Base-by-base conservation (phyloP, 1,284 basidiomycete genomes). In the Ganoderma sinense region DNA sequence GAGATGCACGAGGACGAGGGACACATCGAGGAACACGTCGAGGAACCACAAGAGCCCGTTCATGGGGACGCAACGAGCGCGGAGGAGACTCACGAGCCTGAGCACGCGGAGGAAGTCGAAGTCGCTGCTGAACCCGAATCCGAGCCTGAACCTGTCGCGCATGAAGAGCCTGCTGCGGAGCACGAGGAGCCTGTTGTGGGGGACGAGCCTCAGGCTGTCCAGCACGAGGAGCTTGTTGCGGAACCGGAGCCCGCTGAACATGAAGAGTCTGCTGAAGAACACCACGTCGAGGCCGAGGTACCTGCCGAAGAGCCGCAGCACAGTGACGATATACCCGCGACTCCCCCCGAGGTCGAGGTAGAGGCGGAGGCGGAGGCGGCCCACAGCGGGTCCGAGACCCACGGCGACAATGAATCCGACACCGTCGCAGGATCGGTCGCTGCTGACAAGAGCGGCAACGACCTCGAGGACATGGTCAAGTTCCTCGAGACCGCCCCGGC, bases 401-500 rank as follows among this genome's bases (percentile, higher is more conserved):
- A 73, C 48, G 72, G 66, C 65, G 72, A 73, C 55, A 71, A 70
- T 40, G 74, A 78, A 66, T 70, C 74, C 48, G 71, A 75, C 61
- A 70, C 69, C 23, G 70, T 60, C 43, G 67, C 72, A 13, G 70
- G 74, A 31, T 75, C 69, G 48, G 69, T 72, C 41, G 75, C 62
- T 55, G 74, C 72, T 43, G 73, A 62, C 6, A 76, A 74, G 56
- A 69, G 78, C 20, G 83, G 78, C 18, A 75, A 80, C 63, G 86
- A 91, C 39, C 82, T 91, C 39, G 91, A 88, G 77, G 87, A 88
- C 67, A 88, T 92, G 65, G 88, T 93, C 72, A 88, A 85, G 73
- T 82, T 92, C 73, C 86, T 92, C 14, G 89, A 93, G 79, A 78
- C 82, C 0, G 65, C 62, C 68, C 68, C 43, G 13, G 59, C 23